Percentiles rank a stretch among this genome's conserved stretches.
Evolutionary conservation across 345 rosid genomes (phyloP).

Genomic region (Anacardium occidentale): DNA sequence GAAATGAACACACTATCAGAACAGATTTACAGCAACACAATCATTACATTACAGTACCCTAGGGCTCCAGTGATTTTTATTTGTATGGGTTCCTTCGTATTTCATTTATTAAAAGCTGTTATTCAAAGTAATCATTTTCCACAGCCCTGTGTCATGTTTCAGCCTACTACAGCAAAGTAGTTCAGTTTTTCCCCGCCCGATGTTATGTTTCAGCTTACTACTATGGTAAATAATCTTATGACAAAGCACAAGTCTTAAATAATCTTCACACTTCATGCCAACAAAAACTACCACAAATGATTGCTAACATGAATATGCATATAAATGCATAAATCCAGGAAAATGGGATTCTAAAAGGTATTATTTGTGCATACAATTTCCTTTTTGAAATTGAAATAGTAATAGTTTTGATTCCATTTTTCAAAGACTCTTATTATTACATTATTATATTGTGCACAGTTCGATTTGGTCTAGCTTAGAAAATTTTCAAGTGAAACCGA

Average conservation of each 20-base stretch:
- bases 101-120: no score
- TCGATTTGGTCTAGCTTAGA: no score
- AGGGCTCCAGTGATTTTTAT: not conserved
- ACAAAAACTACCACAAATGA: not conserved
- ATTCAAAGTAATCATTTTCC: not conserved
- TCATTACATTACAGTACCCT: not conserved
- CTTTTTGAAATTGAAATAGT: no score
- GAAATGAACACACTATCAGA: not conserved
- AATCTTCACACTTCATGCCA: not conserved
- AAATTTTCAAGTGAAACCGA: not conserved
- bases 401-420: no score
- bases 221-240: not conserved
- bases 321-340: not conserved
- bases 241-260: not conserved
- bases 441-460: no score
- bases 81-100: not conserved
- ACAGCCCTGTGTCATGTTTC: not conserved
- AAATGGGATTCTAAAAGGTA: no score
- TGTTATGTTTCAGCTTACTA: not conserved
- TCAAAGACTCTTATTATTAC: no score
- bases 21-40: not conserved
- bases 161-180: not conserved
- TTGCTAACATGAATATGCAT: not conserved
- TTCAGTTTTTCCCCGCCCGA: not conserved
- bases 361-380: no score